A percentile compares a stretch with the other conserved stretches of the same genome.
Conservation (phyloP, 805 yeast genomes). For the Candida maris region DNA sequence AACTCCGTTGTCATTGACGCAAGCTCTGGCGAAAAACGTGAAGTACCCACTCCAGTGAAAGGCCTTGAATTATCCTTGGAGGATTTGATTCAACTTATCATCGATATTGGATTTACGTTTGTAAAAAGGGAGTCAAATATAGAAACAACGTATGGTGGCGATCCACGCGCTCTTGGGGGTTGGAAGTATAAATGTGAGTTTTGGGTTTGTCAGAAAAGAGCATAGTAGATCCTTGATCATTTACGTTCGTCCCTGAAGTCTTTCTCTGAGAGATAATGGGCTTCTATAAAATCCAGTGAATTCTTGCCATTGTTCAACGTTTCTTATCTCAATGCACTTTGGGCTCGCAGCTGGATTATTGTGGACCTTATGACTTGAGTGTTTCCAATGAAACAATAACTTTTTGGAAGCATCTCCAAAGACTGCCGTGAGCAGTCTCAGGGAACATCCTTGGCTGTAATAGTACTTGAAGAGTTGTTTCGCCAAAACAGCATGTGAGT, state of each 20-base stretch:
- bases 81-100: conserved; percentile 47
- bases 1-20: conserved; percentile 23
- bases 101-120: conserved; percentile 49
- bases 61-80: conserved; percentile 61
- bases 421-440: conserved; percentile 21
- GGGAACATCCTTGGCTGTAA: conserved; percentile 35
- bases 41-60: conserved; percentile 34
- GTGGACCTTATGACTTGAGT: neutral
- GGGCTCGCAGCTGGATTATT: neutral
- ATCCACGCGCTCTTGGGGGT: conserved; percentile 46
- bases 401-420: conserved; percentile 20
- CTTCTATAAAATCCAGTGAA: conserved; percentile 15
- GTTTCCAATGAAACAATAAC: conserved; percentile 7
- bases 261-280: neutral
- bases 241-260: neutral
- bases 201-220: conserved; percentile 53
- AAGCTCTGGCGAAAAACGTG: conserved; percentile 18
- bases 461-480: conserved; percentile 43
- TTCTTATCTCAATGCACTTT: conserved; percentile 10
- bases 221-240: neutral
- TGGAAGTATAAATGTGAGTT: conserved; percentile 61
- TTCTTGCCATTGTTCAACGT: conserved; percentile 21
- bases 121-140: conserved; percentile 41
- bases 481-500: conserved; percentile 35
- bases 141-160: conserved; percentile 52